Evolutionary conservation across 73 alveolate species (phyloP), one percentile per base, ranked within the genome.

Genomic region (Stentor roeselii): DNA sequence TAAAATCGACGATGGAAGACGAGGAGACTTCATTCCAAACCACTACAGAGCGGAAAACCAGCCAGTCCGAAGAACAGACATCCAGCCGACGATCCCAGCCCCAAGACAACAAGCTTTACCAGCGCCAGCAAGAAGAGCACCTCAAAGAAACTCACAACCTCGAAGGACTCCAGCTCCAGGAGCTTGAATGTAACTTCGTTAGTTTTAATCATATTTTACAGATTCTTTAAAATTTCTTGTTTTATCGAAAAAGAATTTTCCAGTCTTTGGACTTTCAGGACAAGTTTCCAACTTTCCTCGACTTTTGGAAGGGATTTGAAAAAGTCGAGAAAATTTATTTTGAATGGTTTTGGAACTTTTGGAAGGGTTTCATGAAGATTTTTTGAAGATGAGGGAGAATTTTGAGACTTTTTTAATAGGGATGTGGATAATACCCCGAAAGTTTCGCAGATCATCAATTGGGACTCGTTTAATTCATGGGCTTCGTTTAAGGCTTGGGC

Each of bases 11-110:
- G 80, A 67, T 21, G 41, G 37, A 2, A 67, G 80, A 67, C 21
- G 80, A 67, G 80, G 80, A 67, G 80, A 67, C 34, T 67, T 27
- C 34, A 67, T 67, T 1, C 80, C 80, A 11, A 32, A 67, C 41
- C 27, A 67, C 41, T 67, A 32, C 27, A 67, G 80, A 67, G 41
- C 41, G 14, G 80, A 67, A 11, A 67, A 67, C 2, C 80, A 67
- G 41, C 80, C 80, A 27, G 80, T 67, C 15, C 21, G 80, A 67
- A 67, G 37, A 21, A 67, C 41, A 27, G 80, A 67, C 34, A 67
- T 67, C 41, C 80, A 67, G 41, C 80, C 80, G 27, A 67, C 80
- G 0, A 34, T 67, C 14, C 80, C 80, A 21, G 37, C 42, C 15
- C 37, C 11, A 30, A 67, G 80, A 2, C 6, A 6, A 21, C 67